These are phyloP conservation scores for Hyphopichia fennica DNA, from an alignment of 1,139 yeast genomes.

Conservation along the genomic window DNA sequence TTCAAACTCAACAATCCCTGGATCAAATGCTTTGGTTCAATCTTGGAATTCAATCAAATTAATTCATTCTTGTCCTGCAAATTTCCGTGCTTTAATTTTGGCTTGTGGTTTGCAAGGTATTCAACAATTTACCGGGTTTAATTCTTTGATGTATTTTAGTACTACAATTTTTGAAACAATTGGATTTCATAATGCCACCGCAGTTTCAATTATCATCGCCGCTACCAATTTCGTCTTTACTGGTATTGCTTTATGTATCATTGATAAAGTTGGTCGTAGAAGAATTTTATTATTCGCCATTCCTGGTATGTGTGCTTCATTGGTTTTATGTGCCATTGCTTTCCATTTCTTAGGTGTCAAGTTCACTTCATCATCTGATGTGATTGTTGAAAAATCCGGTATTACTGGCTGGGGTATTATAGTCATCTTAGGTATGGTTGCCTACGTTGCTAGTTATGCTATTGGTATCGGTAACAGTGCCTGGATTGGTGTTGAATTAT, in stretches of 20 bases:
- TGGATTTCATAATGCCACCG: conserved; percentile 83
- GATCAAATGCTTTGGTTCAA: conserved; percentile 51
- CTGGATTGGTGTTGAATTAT: conserved; percentile 95
- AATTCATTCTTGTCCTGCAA: conserved; percentile 74
- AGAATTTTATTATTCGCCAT: conserved; percentile 69
- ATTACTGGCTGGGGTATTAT: conserved; percentile 85
- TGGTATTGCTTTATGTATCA: conserved; percentile 73
- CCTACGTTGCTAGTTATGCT: conserved; percentile 86
- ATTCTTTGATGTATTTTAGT: conserved; percentile 91
- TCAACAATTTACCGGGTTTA: conserved; percentile 95
- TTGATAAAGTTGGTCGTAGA: conserved; percentile 86
- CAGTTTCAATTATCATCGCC: conserved; percentile 90
- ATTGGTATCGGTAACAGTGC: conserved; percentile 96
- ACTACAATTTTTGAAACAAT: conserved; percentile 86
- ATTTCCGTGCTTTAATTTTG: conserved; percentile 81
- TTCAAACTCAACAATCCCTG: conserved; percentile 64
- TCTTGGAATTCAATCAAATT: conserved; percentile 65
- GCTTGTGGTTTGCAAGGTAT: conserved; percentile 94
- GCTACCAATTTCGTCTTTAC: conserved; percentile 92
- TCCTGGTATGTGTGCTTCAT: conserved; percentile 78
- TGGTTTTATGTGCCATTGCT: conserved; percentile 79
- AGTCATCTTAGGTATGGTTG: conserved; percentile 79
- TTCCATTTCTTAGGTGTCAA: conserved; percentile 75
- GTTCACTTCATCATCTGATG: conserved; percentile 50
- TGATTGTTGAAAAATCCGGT: conserved; percentile 41